These are phyloP conservation scores for Ophiocordyceps robertsii DNA, from an alignment of 2,329 filamentous ascomycete species.

Conservation along the genomic window DNA sequence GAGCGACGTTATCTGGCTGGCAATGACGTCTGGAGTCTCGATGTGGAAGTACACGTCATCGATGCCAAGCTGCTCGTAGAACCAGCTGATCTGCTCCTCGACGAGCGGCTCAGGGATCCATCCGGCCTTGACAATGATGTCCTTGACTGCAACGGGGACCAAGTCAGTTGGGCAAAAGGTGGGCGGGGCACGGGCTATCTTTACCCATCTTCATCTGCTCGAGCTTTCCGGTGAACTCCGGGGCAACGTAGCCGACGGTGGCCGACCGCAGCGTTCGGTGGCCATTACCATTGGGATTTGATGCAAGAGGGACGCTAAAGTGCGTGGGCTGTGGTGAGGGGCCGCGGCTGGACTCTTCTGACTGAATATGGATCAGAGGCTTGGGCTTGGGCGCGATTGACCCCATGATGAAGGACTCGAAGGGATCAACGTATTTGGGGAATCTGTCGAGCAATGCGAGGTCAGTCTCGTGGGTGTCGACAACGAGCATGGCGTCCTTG, in stretches of 20 bases:
- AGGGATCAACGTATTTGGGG: constrained; percentile 28
- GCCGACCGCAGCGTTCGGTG: constrained; percentile 73
- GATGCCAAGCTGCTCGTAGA: constrained; percentile 94
- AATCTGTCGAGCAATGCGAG: constrained; percentile 25
- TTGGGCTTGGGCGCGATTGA: constrained; percentile 21
- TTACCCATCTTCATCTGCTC: constrained; percentile 76
- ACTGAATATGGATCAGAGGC: constrained; percentile 26
- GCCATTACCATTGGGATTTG: constrained; percentile 39
- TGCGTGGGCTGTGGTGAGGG: constrained; percentile 85
- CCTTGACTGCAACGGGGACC: constrained; percentile 50
- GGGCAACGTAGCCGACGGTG: constrained; percentile 87
- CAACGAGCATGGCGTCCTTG: constrained; percentile 19
- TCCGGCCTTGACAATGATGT: constrained; percentile 60
- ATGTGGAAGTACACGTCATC: constrained; percentile 98
- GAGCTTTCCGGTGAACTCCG: constrained; percentile 83
- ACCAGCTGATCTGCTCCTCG: constrained; percentile 82
- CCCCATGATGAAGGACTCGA: constrained; percentile 18
- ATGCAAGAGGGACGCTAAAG: constrained; percentile 53
- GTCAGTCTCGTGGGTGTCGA: constrained; percentile 27
- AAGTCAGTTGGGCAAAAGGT: background rate
- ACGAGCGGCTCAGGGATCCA: constrained; percentile 80
- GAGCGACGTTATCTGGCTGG: constrained; percentile 87
- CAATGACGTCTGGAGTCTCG: constrained; percentile 73
- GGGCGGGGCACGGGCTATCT: constrained; percentile 10
- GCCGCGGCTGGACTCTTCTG: constrained; percentile 37